Evolutionary conservation across 2,329 filamentous ascomycete genomes (phyloP).

Genomic region (Fusarium marasasianum): DNA sequence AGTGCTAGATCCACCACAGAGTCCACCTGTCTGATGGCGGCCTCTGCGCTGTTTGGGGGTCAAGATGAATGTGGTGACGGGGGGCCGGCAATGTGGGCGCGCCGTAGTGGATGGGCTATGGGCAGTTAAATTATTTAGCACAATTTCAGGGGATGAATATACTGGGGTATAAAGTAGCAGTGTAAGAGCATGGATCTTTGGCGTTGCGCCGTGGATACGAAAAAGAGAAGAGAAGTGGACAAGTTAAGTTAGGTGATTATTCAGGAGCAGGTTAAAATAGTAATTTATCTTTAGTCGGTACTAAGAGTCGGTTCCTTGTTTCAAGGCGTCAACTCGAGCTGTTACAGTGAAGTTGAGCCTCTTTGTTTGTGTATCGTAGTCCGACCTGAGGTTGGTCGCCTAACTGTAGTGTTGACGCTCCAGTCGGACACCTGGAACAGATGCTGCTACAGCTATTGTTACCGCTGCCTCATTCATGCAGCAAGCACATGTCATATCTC

Average conservation of each 20-base stretch:
- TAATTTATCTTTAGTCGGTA: background rate
- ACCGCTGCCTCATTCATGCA: background rate
- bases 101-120: constrained; percentile 32
- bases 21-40: constrained; percentile 39
- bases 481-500: background rate
- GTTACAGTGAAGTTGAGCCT: constrained; percentile 16
- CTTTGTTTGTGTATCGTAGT: constrained; percentile 7
- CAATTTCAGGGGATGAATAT: constrained; percentile 36
- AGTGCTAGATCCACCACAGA: constrained; percentile 40
- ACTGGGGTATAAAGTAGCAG: constrained; percentile 32
- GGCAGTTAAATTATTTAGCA: constrained; percentile 38
- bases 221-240: constrained; percentile 20
- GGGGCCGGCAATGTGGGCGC: constrained; percentile 27
- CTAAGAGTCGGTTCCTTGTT: constrained; percentile 1
- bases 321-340: constrained; percentile 8
- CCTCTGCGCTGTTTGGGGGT: constrained; percentile 36
- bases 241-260: background rate
- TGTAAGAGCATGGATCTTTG: constrained; percentile 34
- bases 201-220: constrained; percentile 28
- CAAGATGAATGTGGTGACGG: constrained; percentile 16
- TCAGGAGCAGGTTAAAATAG: constrained; percentile 3
- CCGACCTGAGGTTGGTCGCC: background rate
- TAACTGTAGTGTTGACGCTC: background rate
- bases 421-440: background rate
- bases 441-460: background rate